Base-by-base conservation (phyloP, 2,329 filamentous ascomycete genomes). In the Aureobasidium leucospermi region DNA sequence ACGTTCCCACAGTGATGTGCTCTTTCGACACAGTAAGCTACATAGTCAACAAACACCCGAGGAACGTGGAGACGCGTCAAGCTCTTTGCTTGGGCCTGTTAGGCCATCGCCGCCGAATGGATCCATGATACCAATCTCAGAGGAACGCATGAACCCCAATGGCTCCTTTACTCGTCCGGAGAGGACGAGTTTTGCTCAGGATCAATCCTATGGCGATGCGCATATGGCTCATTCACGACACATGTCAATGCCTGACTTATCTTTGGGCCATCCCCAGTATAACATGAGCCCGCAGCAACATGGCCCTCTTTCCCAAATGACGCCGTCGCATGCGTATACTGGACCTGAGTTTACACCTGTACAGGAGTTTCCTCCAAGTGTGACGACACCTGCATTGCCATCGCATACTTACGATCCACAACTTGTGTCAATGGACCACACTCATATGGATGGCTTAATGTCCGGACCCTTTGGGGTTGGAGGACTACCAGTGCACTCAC, bases 21-120 rank as follows among this genome's bases (percentile, higher is more conserved):
- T 80, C 47, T 79, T 78, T 60, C 75, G 78, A 41, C 78, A 80
- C 67, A 78, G 76, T 65, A 80, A 79, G 71, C 75, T 78, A 56
- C 78, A 80, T 65, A 75, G 71, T 49, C 74, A 77, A 46, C 59
- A 61, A 29, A 41, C 55, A 4, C 7, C 41, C 3, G 58, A 61
- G 19, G 56, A 58, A 6, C 56, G 73, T 73, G 67, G 63, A 63
- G 64, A 45, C 63, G 63, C 47, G 10, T 38, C 36, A 9, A 51
- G 16, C 28, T 19, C 38, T 7, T 8, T 38, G 11, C 13, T 29
- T 16, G 51, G 56, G 10, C 29, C 39, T 16, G 23, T 55, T 34
- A 39, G 51, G 32, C 34, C 43, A 49, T 52, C 61, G 16, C 47
- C 58, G 6, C 38, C 61, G 13, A 42, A 43, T 34, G 39, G 41